Conservation (phyloP, 306 rosid species). For the Fragaria ananassa region DNA sequence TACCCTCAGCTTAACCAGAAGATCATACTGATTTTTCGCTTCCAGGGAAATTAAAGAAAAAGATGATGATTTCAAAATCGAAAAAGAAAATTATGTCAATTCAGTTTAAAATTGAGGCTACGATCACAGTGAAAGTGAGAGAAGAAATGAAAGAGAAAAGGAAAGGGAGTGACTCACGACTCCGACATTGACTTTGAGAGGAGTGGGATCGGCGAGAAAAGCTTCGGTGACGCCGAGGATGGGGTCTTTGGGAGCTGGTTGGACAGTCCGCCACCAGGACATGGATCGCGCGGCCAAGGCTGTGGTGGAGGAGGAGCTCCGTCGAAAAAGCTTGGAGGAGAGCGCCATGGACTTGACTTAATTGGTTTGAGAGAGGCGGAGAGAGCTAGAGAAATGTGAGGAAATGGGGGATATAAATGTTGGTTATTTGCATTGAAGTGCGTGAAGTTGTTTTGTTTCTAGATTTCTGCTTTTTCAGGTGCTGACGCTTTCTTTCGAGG, state of each 20-base stretch:
- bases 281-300: slow-evolving; percentile 53
- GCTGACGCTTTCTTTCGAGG: not conserved
- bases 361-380: not conserved
- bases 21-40: not conserved
- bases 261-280: slow-evolving; percentile 77
- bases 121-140: not conserved
- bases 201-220: slow-evolving; percentile 84
- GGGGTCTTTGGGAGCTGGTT: slow-evolving; percentile 92
- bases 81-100: no score
- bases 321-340: slow-evolving; percentile 26
- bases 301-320: slow-evolving; percentile 36
- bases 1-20: not conserved
- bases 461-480: not conserved
- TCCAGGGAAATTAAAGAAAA: no score
- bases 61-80: no score
- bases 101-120: no score
- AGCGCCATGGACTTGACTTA: no score
- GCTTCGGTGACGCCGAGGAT: slow-evolving; percentile 99
- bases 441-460: slow-evolving; percentile 6
- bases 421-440: slow-evolving; percentile 9
- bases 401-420: not conserved
- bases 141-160: slow-evolving; percentile 1
- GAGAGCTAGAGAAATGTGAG: not conserved
- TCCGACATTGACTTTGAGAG: slow-evolving; percentile 87
- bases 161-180: slow-evolving; percentile 54